Evolutionary conservation across 371 early-diverging fungal species (phyloP).

Genomic region (Fennellomyces sp.): DNA sequence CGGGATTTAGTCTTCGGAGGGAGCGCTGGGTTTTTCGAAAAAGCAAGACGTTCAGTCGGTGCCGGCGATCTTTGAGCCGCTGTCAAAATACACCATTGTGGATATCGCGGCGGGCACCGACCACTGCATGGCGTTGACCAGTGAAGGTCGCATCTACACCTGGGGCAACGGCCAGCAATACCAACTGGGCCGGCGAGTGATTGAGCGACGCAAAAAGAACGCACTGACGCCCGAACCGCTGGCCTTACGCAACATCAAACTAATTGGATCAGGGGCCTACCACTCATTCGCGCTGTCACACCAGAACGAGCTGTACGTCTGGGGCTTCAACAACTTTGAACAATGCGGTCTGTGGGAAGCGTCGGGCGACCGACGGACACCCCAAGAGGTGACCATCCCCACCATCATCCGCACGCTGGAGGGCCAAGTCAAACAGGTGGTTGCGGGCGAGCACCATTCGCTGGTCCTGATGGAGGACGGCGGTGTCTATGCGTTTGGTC

Average conservation of each 20-base stretch:
- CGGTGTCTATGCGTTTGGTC: slow-evolving; percentile 80
- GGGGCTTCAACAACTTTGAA: slow-evolving; percentile 96
- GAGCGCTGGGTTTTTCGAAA: slow-evolving; percentile 72
- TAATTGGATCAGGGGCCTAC: slow-evolving; percentile 84
- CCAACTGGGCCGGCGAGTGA: slow-evolving; percentile 88
- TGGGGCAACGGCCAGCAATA: slow-evolving; percentile 97
- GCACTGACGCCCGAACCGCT: slow-evolving; percentile 64
- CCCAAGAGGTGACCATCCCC: slow-evolving; percentile 47
- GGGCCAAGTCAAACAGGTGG: slow-evolving; percentile 57
- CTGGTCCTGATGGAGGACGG: slow-evolving; percentile 79
- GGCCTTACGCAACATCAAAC: slow-evolving; percentile 59
- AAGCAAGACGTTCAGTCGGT: slow-evolving; percentile 66
- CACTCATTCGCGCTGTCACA: slow-evolving; percentile 83
- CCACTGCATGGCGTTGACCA: slow-evolving; percentile 86
- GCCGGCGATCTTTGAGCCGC: slow-evolving; percentile 59
- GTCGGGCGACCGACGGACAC: slow-evolving; percentile 32
- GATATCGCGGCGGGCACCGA: slow-evolving; percentile 90
- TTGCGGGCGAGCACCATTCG: slow-evolving; percentile 91
- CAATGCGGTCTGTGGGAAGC: slow-evolving; percentile 81
- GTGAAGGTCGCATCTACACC: slow-evolving; percentile 77
- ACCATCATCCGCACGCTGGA: slow-evolving; percentile 54
- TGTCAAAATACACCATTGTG: slow-evolving; percentile 55
- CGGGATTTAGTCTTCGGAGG: slow-evolving; percentile 58
- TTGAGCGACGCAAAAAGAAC: slow-evolving; percentile 66
- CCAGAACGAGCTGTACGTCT: slow-evolving; percentile 73